Conservation (phyloP, 345 rosid genomes). For the Eucalyptus regnans region DNA sequence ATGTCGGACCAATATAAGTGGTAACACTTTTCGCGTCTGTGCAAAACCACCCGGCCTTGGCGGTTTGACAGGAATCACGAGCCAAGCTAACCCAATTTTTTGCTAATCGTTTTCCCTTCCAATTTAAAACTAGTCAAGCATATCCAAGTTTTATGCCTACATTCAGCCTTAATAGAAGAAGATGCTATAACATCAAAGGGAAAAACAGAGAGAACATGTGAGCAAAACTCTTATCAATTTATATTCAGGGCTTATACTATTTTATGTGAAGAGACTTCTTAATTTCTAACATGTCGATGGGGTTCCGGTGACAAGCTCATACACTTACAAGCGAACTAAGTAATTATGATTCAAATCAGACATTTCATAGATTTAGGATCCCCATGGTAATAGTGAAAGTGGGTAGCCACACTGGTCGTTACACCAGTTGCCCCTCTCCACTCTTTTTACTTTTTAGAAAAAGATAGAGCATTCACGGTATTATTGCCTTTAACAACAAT, state of each 20-base stretch:
- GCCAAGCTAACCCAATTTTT: too few relatives aligned
- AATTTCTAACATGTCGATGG: too few relatives aligned
- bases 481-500: background rate
- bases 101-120: too few relatives aligned
- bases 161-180: background rate
- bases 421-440: background rate
- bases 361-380: background rate
- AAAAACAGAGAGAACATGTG: background rate
- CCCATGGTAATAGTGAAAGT: too few relatives aligned
- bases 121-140: background rate
- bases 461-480: background rate
- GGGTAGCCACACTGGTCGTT: background rate
- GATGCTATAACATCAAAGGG: background rate
- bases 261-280: too few relatives aligned
- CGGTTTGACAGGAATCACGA: too few relatives aligned
- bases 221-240: background rate
- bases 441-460: background rate
- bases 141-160: background rate
- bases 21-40: too few relatives aligned
- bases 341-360: background rate
- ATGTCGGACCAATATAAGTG: background rate
- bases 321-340: background rate
- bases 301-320: fast-evolving
- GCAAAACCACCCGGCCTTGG: too few relatives aligned
- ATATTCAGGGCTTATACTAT: too few relatives aligned